A percentile compares a stretch with the other conserved stretches of the same genome.
Evolutionary conservation across 768 basidiomycete genomes (phyloP).

Genomic region (Lepiota subincarnata): DNA sequence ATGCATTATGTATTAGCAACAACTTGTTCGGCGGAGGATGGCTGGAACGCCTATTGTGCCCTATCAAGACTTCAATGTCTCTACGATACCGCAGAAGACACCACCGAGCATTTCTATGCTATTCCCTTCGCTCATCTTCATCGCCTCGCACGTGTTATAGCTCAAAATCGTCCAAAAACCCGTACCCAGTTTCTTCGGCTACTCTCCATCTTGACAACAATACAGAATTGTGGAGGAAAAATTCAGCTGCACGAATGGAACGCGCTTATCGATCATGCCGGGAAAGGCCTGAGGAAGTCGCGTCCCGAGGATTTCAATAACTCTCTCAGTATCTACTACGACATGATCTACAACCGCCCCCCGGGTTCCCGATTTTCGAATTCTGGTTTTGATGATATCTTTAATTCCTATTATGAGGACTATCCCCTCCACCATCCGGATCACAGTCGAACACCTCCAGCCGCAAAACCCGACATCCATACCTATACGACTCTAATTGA

Average conservation of each 20-base stretch:
- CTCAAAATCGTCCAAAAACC: constrained; percentile 49
- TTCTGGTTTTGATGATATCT: constrained; percentile 6
- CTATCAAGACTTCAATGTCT: constrained; percentile 27
- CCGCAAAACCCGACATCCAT: constrained; percentile 53
- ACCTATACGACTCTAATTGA: constrained; percentile 68
- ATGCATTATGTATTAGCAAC: constrained; percentile 7
- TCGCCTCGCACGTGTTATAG: constrained; percentile 57
- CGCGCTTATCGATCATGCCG: constrained; percentile 62
- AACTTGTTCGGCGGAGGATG: constrained; percentile 21
- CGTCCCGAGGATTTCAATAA: constrained; percentile 52
- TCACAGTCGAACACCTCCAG: constrained; percentile 10
- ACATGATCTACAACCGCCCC: constrained; percentile 46
- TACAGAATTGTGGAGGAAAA: constrained; percentile 51
- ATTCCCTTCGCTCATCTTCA: constrained; percentile 51
- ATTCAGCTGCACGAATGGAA: constrained; percentile 75
- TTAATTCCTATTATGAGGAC: background rate
- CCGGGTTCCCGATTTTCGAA: constrained; percentile 32
- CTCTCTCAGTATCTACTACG: constrained; percentile 56
- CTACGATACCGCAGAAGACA: constrained; percentile 14
- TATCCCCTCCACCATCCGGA: constrained; percentile 7
- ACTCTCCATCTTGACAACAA: constrained; percentile 58
- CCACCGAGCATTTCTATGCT: constrained; percentile 19
- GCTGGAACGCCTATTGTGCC: constrained; percentile 39
- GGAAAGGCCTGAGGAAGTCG: constrained; percentile 60
- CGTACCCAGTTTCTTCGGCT: constrained; percentile 59